These are phyloP conservation scores for Lactifluus echinatus DNA, from an alignment of 768 basidiomycete species.

Conservation along the genomic window DNA sequence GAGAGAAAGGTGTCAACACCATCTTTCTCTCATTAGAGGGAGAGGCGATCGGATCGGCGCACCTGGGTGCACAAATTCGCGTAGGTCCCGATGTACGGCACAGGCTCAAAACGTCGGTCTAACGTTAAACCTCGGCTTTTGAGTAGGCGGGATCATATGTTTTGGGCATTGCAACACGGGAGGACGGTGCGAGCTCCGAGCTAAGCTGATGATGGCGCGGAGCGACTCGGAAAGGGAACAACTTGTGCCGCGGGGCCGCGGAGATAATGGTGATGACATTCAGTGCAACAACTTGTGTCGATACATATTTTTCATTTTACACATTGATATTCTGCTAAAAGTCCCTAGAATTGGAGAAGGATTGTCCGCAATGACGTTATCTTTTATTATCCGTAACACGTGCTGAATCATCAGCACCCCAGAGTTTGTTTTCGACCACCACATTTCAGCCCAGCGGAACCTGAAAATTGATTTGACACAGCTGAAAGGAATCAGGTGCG, in stretches of 20 bases:
- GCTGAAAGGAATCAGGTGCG: background rate
- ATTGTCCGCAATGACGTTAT: background rate
- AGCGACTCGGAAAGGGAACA: background rate
- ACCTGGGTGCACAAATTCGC: background rate
- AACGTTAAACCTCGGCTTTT: background rate
- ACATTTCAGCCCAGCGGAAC: no score
- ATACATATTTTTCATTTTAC: background rate
- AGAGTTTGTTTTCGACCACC: no score
- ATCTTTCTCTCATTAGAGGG: background rate
- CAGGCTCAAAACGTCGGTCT: background rate
- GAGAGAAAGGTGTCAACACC: background rate
- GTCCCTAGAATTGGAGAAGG: background rate
- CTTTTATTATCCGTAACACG: no score
- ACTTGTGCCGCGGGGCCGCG: background rate
- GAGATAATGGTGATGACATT: background rate
- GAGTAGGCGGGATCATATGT: conserved; percentile 1
- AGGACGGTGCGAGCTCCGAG: no score
- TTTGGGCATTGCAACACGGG: background rate
- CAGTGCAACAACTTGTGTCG: no score
- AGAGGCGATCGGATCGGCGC: background rate
- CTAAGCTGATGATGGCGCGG: background rate
- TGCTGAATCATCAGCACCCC: background rate
- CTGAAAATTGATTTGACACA: background rate
- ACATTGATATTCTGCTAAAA: background rate
- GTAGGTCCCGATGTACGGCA: background rate